Conservation (phyloP, 73 alveolate species). For the Tetrahymena borealis region DNA sequence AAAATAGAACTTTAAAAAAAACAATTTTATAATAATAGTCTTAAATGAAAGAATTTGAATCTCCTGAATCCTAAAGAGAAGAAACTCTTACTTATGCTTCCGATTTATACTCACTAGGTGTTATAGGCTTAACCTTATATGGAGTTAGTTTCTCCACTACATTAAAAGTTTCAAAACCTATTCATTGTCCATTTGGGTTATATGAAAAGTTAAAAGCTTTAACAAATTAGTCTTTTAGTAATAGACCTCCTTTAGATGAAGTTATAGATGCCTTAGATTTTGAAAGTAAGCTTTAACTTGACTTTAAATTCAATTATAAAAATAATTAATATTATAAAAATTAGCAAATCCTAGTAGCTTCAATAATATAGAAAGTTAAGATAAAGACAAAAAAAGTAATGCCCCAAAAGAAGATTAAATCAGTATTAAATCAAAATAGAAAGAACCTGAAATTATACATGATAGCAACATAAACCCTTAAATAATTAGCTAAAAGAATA, state of each 20-base stretch:
- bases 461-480: too few relatives aligned
- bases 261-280: neutral
- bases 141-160: neutral
- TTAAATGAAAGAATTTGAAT: neutral
- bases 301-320: neutral
- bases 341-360: neutral
- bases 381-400: neutral
- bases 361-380: neutral
- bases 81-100: neutral
- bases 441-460: too few relatives aligned
- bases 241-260: neutral
- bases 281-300: neutral
- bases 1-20: too few relatives aligned
- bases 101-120: neutral
- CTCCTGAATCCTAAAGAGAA: neutral
- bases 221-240: neutral
- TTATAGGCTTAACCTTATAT: neutral
- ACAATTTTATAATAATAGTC: neutral
- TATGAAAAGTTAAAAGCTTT: neutral
- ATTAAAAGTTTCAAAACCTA: neutral
- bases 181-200: neutral
- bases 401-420: neutral
- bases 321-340: neutral
- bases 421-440: neutral
- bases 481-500: too few relatives aligned